Evolutionary conservation across 148 eudicot species (phyloP).

Genomic region (Vaccinium darrowii): DNA sequence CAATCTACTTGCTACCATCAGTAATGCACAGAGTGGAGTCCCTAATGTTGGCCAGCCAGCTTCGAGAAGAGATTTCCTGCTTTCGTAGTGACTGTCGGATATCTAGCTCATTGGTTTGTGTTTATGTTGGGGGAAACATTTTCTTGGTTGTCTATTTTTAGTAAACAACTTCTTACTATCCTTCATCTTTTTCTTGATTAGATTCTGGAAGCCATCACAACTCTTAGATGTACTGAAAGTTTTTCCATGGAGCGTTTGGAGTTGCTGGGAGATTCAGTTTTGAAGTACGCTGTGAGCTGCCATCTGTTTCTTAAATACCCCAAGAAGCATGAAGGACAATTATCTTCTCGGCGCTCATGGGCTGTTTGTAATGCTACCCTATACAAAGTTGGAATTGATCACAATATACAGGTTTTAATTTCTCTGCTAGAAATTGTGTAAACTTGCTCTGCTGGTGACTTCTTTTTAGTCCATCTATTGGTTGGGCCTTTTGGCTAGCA

Average conservation of each 20-base stretch:
- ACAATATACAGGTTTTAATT: conserved; percentile 54
- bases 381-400: conserved; percentile 60
- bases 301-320: conserved; percentile 72
- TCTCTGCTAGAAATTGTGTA: conserved; percentile 8
- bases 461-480: neutral
- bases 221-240: conserved; percentile 75
- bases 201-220: conserved; percentile 91
- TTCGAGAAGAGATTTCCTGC: conserved; percentile 61
- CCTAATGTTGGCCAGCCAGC: conserved; percentile 88
- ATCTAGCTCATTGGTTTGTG: conserved; percentile 66
- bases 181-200: conserved; percentile 20
- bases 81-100: conserved; percentile 36
- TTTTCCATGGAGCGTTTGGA: conserved; percentile 93
- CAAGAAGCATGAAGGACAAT: conserved; percentile 69
- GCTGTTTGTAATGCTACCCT: conserved; percentile 74
- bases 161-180: neutral
- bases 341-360: conserved; percentile 55
- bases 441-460: neutral
- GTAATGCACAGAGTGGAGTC: conserved; percentile 91
- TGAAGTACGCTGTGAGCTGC: conserved; percentile 79
- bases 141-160: conserved; percentile 3
- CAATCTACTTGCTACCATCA: conserved; percentile 83
- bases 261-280: conserved; percentile 93
- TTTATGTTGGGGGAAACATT: neutral
- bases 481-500: neutral